A percentile compares a stretch with the other conserved stretches of the same genome.
These are phyloP conservation scores for Sporothrix humicola DNA, from an alignment of 2,329 filamentous ascomycete genomes.

Conservation along the genomic window DNA sequence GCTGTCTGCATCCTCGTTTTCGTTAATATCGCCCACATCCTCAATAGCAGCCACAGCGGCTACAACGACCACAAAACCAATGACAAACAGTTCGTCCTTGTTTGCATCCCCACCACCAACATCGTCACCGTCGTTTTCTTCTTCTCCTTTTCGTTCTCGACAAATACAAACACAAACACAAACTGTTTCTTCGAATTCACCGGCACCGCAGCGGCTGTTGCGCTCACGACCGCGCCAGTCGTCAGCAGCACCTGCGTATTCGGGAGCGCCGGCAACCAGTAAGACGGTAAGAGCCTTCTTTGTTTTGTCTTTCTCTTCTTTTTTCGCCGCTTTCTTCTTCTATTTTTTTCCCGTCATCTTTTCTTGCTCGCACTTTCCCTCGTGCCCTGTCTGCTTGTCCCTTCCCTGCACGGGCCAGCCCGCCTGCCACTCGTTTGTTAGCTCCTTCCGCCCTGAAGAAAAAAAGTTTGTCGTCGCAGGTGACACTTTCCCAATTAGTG, in stretches of 20 bases:
- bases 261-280: slow-evolving; percentile 18
- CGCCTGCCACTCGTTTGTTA: background rate
- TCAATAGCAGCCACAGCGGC: background rate
- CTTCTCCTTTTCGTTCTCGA: slow-evolving; percentile 11
- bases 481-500: slow-evolving; percentile 24
- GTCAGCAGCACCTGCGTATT: slow-evolving; percentile 23
- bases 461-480: slow-evolving; percentile 21
- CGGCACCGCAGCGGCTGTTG: slow-evolving; percentile 9
- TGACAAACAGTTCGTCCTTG: background rate
- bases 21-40: slow-evolving; percentile 1
- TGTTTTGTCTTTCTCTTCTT: background rate
- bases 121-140: slow-evolving; percentile 8
- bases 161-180: background rate
- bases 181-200: background rate
- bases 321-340: background rate
- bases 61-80: background rate
- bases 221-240: slow-evolving; percentile 24
- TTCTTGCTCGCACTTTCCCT: background rate
- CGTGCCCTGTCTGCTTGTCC: background rate
- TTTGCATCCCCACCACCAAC: slow-evolving; percentile 7
- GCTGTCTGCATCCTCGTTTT: background rate
- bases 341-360: background rate
- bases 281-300: slow-evolving; percentile 25
- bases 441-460: background rate
- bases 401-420: slow-evolving; percentile 24